These are phyloP conservation scores for Lactarius deliciosus DNA, from an alignment of 768 basidiomycete species.

Conservation along the genomic window DNA sequence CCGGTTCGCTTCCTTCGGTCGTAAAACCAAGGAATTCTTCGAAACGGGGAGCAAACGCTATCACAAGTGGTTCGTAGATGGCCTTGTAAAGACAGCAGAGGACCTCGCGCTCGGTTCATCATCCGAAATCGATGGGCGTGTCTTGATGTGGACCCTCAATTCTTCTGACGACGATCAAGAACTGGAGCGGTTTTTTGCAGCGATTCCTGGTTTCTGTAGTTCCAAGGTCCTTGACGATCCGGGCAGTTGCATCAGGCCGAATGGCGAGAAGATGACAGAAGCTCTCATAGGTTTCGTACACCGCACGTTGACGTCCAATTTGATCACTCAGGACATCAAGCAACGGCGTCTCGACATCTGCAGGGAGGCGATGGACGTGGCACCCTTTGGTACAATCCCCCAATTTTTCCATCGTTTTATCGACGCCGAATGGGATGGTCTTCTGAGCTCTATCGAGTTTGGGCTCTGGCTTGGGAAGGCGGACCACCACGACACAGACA, in stretches of 20 bases:
- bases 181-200: not conserved
- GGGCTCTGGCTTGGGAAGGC: not conserved
- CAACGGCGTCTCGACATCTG: not conserved
- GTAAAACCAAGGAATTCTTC: not conserved
- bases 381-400: not conserved
- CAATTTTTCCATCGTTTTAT: not conserved
- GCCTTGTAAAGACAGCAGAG: not conserved
- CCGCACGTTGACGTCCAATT: not conserved
- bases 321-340: not conserved
- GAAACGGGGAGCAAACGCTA: not conserved
- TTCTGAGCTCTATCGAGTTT: not conserved
- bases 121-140: not conserved
- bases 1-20: not conserved
- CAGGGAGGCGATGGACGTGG: not conserved
- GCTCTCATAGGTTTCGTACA: not conserved
- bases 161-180: not conserved
- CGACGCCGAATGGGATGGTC: not conserved
- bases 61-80: constrained; percentile 1
- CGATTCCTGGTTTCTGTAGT: not conserved
- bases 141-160: not conserved
- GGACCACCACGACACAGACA: not conserved
- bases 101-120: not conserved
- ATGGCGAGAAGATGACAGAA: not conserved
- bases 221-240: not conserved
- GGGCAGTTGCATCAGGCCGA: not conserved